These are phyloP conservation scores for Geotrichum klebahnii DNA, from an alignment of 1,139 yeast species.

Conservation along the genomic window DNA sequence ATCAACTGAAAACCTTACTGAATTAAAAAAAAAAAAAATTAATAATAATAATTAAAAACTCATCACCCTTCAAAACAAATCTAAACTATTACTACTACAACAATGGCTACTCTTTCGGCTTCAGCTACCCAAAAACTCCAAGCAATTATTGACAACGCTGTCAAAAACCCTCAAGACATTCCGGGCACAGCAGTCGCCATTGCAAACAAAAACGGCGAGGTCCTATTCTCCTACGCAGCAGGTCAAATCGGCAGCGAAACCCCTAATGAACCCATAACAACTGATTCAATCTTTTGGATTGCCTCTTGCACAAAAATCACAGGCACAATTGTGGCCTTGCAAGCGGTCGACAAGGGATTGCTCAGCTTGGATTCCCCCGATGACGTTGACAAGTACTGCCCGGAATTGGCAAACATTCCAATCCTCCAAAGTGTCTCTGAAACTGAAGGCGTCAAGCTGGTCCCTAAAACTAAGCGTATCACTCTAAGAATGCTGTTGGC, in stretches of 20 bases:
- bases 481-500: conserved; percentile 50
- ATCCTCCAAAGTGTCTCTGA: conserved; percentile 41
- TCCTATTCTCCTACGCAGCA: conserved; percentile 21
- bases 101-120: conserved; percentile 21
- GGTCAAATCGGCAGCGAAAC: conserved; percentile 31
- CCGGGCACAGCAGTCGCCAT: conserved; percentile 21
- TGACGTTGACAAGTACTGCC: conserved; percentile 39
- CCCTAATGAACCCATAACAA: conserved; percentile 28
- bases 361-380: conserved; percentile 43
- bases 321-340: conserved; percentile 48
- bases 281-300: conserved; percentile 40
- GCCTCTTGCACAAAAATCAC: conserved; percentile 51
- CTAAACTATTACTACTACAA: not conserved
- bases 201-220: conserved; percentile 22
- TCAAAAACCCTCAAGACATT: conserved; percentile 15
- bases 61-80: not conserved
- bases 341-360: conserved; percentile 46
- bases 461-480: conserved; percentile 39
- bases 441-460: conserved; percentile 43
- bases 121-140: conserved; percentile 8
- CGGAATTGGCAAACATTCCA: conserved; percentile 45
- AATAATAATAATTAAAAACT: not conserved
- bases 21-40: too few species aligned
- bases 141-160: conserved; percentile 14
- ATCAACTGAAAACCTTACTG: too few species aligned